Evolutionary conservation across 169 alveolate genomes (phyloP).

Genomic region (Plasmodium yoelii): DNA sequence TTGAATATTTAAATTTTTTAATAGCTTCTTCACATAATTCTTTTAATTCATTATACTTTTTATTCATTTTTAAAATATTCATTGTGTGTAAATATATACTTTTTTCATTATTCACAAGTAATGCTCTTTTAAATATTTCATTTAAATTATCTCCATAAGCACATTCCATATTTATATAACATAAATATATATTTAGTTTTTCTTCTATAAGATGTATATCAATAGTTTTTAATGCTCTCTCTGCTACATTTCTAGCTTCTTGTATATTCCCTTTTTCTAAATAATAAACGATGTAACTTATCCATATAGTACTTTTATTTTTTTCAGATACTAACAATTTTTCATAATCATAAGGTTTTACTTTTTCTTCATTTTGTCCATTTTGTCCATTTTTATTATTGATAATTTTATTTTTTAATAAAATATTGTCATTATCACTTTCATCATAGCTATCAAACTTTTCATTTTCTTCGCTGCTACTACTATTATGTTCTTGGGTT

Average conservation of each 20-base stretch:
- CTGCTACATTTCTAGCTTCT: conserved; percentile 87
- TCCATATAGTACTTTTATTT: conserved; percentile 81
- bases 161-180: conserved; percentile 89
- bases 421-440: background rate
- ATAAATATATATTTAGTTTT: conserved; percentile 86
- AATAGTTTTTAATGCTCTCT: conserved; percentile 85
- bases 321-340: conserved; percentile 77
- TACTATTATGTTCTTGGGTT: background rate
- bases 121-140: conserved; percentile 82
- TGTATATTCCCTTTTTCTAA: conserved; percentile 84
- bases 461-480: background rate
- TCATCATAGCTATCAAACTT: background rate
- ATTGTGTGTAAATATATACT: conserved; percentile 80
- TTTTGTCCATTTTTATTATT: background rate
- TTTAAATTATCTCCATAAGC: conserved; percentile 83
- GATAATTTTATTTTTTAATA: background rate
- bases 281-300: conserved; percentile 87
- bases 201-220: conserved; percentile 85
- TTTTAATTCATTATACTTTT: conserved; percentile 77
- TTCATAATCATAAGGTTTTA: conserved; percentile 74
- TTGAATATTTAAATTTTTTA: conserved; percentile 81
- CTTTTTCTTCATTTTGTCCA: conserved; percentile 2
- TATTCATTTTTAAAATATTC: conserved; percentile 76
- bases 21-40: conserved; percentile 81
- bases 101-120: conserved; percentile 82